A percentile compares a stretch with the other conserved stretches of the same genome.
Conservation (phyloP, 768 basidiomycete genomes). For the Lactifluus piperatus region DNA sequence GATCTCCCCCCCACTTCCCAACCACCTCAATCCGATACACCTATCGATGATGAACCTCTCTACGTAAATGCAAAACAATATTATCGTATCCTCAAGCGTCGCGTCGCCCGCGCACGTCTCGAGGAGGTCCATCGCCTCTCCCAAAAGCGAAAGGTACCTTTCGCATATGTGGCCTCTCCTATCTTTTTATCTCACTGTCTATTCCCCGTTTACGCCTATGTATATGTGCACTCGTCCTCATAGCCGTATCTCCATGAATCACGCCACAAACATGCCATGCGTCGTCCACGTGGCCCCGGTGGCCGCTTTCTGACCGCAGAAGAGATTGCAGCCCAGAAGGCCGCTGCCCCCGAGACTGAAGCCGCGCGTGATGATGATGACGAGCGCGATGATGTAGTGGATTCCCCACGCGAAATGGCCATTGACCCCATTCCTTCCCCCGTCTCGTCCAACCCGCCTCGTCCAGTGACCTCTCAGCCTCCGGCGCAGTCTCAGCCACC, state of each 20-base stretch:
- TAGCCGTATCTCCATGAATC: conserved; percentile 98
- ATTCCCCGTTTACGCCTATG: neutral
- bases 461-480: neutral
- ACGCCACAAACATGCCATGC: conserved; percentile 96
- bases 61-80: conserved; percentile 99
- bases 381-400: conserved; percentile 36
- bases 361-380: conserved; percentile 34
- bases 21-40: conserved; percentile 30
- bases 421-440: conserved; percentile 6
- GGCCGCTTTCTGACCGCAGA: conserved; percentile 96
- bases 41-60: conserved; percentile 90
- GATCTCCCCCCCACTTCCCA: conserved; percentile 22
- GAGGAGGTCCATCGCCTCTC: conserved; percentile 93
- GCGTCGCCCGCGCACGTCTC: conserved; percentile 81
- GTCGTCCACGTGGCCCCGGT: conserved; percentile 92
- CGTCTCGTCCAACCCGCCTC: conserved; percentile 2
- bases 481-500: neutral
- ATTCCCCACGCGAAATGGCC: conserved; percentile 13
- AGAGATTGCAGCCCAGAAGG: conserved; percentile 81
- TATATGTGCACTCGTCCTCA: conserved; percentile 4
- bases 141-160: conserved; percentile 76
- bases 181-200: conserved; percentile 1
- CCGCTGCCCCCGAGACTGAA: conserved; percentile 29
- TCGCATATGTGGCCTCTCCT: neutral
- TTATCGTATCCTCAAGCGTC: conserved; percentile 93